Evolutionary conservation across 2,329 filamentous ascomycete species (phyloP).

Genomic region (Penicillium crustosum): DNA sequence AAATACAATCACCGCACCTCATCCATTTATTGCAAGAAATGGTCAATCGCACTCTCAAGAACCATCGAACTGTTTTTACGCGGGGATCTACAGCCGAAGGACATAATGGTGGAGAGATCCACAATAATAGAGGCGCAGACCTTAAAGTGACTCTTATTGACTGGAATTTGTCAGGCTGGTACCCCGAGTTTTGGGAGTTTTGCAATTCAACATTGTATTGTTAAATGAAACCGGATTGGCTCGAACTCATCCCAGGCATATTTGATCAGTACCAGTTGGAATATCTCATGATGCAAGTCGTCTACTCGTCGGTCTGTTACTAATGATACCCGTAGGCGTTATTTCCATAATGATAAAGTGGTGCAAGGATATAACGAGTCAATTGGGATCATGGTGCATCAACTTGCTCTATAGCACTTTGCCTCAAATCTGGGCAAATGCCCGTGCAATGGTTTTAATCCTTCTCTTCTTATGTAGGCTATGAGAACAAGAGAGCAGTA

Average conservation of each 20-base stretch:
- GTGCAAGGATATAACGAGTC: not conserved
- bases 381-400: not conserved
- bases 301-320: conserved; percentile 7
- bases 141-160: conserved; percentile 7
- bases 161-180: conserved; percentile 7
- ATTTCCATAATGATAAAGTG: not conserved
- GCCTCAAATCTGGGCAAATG: not conserved
- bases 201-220: conserved; percentile 5
- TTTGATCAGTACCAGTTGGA: not conserved
- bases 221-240: conserved; percentile 3
- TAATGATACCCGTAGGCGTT: not conserved
- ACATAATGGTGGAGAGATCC: not conserved
- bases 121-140: not conserved
- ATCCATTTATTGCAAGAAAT: conserved; percentile 14
- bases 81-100: conserved; percentile 6
- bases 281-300: conserved; percentile 1
- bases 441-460: not conserved
- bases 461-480: not conserved
- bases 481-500: too few relatives aligned
- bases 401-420: not conserved
- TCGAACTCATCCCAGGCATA: not conserved
- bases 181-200: conserved; percentile 1
- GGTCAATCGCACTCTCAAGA: conserved; percentile 16
- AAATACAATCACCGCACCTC: conserved; percentile 16
- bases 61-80: conserved; percentile 1